Evolutionary conservation across 78 protist species (phyloP).

Genomic region (Emiliania huxleyi): DNA sequence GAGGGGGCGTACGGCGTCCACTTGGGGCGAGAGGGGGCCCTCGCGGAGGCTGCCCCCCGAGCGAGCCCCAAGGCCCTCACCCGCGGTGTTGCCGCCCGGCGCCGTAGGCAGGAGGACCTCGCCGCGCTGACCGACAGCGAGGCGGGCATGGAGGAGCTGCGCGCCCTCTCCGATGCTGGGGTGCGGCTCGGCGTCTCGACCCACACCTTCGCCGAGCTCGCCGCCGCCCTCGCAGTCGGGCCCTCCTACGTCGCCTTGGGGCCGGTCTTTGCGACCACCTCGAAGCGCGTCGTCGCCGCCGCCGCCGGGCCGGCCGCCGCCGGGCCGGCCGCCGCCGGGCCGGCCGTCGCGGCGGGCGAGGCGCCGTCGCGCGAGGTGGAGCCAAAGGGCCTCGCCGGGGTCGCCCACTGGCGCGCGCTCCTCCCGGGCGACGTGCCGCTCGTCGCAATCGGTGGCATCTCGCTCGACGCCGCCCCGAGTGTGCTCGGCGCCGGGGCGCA

Average conservation of each 20-base stretch:
- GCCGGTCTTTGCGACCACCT: background rate
- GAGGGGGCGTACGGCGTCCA: background rate
- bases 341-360: too few species aligned
- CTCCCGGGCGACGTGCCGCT: background rate
- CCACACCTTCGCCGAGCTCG: background rate
- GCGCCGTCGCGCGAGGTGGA: background rate
- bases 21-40: too few species aligned
- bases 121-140: background rate
- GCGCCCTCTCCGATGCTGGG: background rate
- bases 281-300: background rate
- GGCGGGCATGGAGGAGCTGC: background rate
- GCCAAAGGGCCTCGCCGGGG: background rate
- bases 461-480: background rate
- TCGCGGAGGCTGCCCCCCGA: too few species aligned
- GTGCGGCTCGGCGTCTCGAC: conserved; percentile 3
- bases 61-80: too few species aligned
- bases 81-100: too few species aligned
- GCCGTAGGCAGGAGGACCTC: conserved; percentile 20
- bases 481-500: background rate
- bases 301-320: background rate
- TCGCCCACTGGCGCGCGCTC: background rate
- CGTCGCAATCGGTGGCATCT: conserved; percentile 29
- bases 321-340: background rate
- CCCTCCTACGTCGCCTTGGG: conserved; percentile 12
- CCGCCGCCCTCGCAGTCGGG: background rate